These are phyloP conservation scores for Lotus japonicus DNA, from an alignment of 306 rosid species.

Conservation along the genomic window DNA sequence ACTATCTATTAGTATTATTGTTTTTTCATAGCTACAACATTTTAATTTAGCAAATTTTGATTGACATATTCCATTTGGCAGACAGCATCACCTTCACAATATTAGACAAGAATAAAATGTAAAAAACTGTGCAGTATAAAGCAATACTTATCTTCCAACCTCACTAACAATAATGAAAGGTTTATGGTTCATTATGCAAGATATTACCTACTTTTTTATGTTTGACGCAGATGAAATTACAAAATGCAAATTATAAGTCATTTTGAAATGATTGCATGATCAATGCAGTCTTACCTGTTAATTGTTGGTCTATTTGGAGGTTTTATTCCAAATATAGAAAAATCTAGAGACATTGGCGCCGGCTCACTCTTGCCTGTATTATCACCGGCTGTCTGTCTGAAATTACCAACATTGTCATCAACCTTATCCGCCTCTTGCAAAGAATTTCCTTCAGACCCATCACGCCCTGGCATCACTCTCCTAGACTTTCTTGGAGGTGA, in stretches of 20 bases:
- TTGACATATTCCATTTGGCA: too few species aligned
- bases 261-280: background rate
- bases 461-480: constrained; percentile 90
- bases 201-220: background rate
- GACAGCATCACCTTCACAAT: too few species aligned
- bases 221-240: background rate
- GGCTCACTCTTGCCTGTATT: constrained; percentile 62
- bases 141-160: background rate
- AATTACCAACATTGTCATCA: constrained; percentile 45
- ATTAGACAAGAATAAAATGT: too few species aligned
- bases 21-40: too few species aligned
- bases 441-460: constrained; percentile 60
- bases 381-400: constrained; percentile 49
- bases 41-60: too few species aligned
- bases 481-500: constrained; percentile 94
- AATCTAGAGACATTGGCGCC: constrained; percentile 74
- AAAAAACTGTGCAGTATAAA: background rate
- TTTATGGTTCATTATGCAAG: constrained; percentile 19
- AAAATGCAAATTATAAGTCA: background rate
- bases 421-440: constrained; percentile 37
- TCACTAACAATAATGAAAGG: background rate
- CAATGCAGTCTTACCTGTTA: constrained; percentile 54
- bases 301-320: constrained; percentile 96
- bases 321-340: constrained; percentile 79
- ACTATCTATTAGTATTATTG: too few species aligned